Evolutionary conservation across 1,139 yeast species (phyloP), one percentile per base, ranked within the genome.

Genomic region (Pichia terricola): DNA sequence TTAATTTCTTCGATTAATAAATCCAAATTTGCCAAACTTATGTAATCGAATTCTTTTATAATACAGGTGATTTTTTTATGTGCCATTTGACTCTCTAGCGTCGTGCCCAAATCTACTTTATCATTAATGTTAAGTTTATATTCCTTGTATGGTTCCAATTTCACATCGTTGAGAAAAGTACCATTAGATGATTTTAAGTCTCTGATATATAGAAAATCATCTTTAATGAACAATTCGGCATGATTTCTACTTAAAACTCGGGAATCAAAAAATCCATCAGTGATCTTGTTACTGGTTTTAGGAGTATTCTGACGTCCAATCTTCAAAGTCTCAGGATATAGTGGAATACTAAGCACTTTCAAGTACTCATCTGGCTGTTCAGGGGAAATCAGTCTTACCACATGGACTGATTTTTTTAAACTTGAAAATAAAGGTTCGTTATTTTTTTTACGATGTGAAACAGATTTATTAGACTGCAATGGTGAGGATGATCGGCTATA

Each of bases 101-200:
- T 94, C 45, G 94, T 87, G 1, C 99, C 98, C 46, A 94, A 69
- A 57, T 91, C 94, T 22, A 91, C 73, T 10, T 76, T 69, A 63
- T 91, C 98, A 16, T 87, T 91, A 35, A 80, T 71, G 47, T 77
- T 72, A 42, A 91, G 77, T 42, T 78, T 71, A 46, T 69, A 74
- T 16, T 71, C 69, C 51, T 67, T 68, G 41, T 74, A 89, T 36
- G 75, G 71, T 26, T 77, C 76, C 7, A 91, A 70, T 48, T 89
- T 79, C 37, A 67, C 69, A 38, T 81, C 86, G 61, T 91, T 91
- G 41, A 91, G 77, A 61, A 84, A 94, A 0, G 98, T 91, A 9
- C 99, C 99, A 63, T 91, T 91, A 26, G 96, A 85, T 7, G 95
- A 83, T 43, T 88, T 87, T 54, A 88, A 72, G 64, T 91, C 99